Conservation (phyloP, 2,329 filamentous ascomycete species). For the Claviceps sp. region DNA sequence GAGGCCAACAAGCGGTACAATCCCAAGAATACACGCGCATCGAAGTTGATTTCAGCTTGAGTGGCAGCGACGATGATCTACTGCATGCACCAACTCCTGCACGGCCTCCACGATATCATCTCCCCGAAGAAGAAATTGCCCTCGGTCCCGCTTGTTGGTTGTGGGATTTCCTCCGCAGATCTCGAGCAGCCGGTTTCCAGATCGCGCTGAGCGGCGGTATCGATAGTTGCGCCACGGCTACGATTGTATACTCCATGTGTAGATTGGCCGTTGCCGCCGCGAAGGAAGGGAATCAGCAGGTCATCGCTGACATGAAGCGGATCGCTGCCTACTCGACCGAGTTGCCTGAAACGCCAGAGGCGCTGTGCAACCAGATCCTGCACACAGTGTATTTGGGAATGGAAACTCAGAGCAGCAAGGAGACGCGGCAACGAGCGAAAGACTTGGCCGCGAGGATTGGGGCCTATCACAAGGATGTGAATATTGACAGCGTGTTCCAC, state of each 20-base stretch:
- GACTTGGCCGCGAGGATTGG: conserved; percentile 50
- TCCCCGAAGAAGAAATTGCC: conserved; percentile 54
- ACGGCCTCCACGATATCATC: conserved; percentile 38
- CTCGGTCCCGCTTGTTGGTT: conserved; percentile 52
- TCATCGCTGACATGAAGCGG: conserved; percentile 13
- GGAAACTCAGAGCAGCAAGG: conserved; percentile 41
- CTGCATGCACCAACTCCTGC: conserved; percentile 25
- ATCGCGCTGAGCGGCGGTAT: conserved; percentile 42
- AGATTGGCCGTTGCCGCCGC: conserved; percentile 40
- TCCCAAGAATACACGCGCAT: conserved; percentile 9
- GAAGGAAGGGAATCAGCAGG: conserved; percentile 17
- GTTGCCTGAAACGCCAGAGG: conserved; percentile 42
- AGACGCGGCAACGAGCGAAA: conserved; percentile 54
- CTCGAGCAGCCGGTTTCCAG: conserved; percentile 37
- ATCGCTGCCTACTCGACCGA: conserved; percentile 13
- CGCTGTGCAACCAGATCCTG: conserved; percentile 31
- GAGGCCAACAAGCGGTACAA: conserved; percentile 7
- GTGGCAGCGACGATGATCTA: conserved; percentile 14
- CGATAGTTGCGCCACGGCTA: conserved; percentile 35
- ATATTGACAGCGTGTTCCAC: conserved; percentile 44
- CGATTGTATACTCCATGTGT: conserved; percentile 35
- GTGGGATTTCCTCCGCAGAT: conserved; percentile 48
- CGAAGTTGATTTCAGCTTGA: conserved; percentile 6
- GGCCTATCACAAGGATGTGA: conserved; percentile 56
- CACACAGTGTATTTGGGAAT: conserved; percentile 49